These are phyloP conservation scores for Remersonia thermophila DNA, from an alignment of 2,329 filamentous ascomycete species.

Conservation along the genomic window DNA sequence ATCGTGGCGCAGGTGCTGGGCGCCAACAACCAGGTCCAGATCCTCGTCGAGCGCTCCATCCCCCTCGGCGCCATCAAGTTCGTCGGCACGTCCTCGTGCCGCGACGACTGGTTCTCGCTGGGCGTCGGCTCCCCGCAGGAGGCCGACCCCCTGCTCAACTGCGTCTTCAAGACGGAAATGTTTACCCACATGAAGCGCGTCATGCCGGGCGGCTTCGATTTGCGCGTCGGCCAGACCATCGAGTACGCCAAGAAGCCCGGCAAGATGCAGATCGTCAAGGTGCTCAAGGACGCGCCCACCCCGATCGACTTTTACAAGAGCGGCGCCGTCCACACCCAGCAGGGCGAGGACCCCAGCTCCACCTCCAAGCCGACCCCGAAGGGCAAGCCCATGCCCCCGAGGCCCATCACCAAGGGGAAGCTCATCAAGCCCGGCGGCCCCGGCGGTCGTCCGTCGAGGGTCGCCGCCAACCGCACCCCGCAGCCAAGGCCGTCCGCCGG, in stretches of 20 bases:
- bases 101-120: constrained; percentile 95
- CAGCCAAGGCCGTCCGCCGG: constrained; percentile 31
- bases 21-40: constrained; percentile 68
- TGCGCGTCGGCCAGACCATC: constrained; percentile 74
- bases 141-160: constrained; percentile 84
- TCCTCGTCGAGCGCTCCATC: constrained; percentile 69
- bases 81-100: constrained; percentile 64
- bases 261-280: constrained; percentile 81
- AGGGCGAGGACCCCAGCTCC: constrained; percentile 73
- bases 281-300: constrained; percentile 71
- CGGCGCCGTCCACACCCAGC: constrained; percentile 72
- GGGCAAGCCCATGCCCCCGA: constrained; percentile 71
- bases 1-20: constrained; percentile 74
- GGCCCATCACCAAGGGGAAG: constrained; percentile 87
- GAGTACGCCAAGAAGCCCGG: constrained; percentile 97
- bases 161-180: constrained; percentile 91
- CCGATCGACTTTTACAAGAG: constrained; percentile 86
- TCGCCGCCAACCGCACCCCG: constrained; percentile 38
- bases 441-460: constrained; percentile 63
- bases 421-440: constrained; percentile 86
- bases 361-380: constrained; percentile 75
- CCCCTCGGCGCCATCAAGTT: constrained; percentile 82
- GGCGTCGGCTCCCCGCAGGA: constrained; percentile 84
- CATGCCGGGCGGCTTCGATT: constrained; percentile 66
- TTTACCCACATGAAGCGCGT: constrained; percentile 80